Percentiles rank a stretch among this genome's conserved stretches.
Evolutionary conservation across 1,284 basidiomycete genomes (phyloP).

Genomic region (Cutaneotrichosporon daszewskae): DNA sequence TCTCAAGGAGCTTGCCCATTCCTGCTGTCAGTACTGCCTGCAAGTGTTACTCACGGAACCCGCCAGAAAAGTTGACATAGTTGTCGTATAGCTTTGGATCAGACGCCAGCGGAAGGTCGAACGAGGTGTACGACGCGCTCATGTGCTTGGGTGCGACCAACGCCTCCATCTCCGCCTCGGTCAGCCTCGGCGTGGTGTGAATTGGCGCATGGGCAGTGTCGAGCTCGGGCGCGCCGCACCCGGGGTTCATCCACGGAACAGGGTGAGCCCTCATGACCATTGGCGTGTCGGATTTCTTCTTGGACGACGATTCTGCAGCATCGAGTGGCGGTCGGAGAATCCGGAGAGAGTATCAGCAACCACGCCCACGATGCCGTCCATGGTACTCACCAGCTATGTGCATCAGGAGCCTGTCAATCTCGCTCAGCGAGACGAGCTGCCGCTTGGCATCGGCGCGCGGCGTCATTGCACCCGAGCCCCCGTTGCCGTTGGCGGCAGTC

Average conservation of each 20-base stretch:
- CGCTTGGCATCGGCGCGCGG: slow-evolving; percentile 20
- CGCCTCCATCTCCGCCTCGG: slow-evolving; percentile 19
- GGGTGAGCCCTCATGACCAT: slow-evolving; percentile 40
- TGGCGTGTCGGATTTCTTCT: slow-evolving; percentile 31
- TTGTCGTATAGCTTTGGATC: slow-evolving; percentile 37
- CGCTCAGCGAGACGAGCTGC: slow-evolving; percentile 35
- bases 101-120: slow-evolving; percentile 41
- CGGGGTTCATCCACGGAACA: slow-evolving; percentile 34
- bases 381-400: slow-evolving; percentile 37
- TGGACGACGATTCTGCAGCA: slow-evolving; percentile 22
- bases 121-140: slow-evolving; percentile 43
- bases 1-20: slow-evolving; percentile 47
- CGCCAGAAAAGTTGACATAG: slow-evolving; percentile 46
- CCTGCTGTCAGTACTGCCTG: slow-evolving; percentile 19
- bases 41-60: slow-evolving; percentile 35
- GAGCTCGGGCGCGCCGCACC: slow-evolving; percentile 28
- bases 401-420: slow-evolving; percentile 42
- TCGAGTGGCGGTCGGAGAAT: neutral
- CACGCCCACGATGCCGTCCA: neutral
- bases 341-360: neutral
- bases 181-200: slow-evolving; percentile 5
- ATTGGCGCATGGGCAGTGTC: slow-evolving; percentile 12
- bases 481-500: neutral
- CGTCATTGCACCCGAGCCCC: neutral
- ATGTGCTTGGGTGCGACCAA: slow-evolving; percentile 39